These are phyloP conservation scores for Xylaria sp. DNA, from an alignment of 2,329 filamentous ascomycete genomes.

Conservation along the genomic window DNA sequence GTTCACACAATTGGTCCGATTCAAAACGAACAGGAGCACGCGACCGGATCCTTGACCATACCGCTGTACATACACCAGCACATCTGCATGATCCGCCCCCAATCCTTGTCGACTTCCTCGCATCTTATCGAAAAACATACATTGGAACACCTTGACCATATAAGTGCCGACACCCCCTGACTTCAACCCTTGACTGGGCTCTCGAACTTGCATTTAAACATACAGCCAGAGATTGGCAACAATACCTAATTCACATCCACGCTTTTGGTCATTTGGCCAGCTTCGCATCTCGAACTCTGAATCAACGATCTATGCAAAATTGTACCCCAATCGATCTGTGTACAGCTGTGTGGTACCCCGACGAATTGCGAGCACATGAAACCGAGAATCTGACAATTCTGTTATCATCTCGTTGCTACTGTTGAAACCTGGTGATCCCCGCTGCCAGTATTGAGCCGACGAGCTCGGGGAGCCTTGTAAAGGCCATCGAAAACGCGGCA, in stretches of 20 bases:
- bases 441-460: conserved; percentile 15
- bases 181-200: conserved; percentile 6
- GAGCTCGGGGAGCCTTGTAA: conserved; percentile 18
- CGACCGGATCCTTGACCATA: conserved; percentile 24
- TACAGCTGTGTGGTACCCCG: conserved; percentile 1
- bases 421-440: conserved; percentile 14
- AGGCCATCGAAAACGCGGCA: conserved; percentile 25
- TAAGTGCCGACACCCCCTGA: conserved; percentile 18
- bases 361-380: conserved; percentile 15
- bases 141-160: conserved; percentile 4
- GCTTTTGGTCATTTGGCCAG: not conserved
- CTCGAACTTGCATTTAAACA: conserved; percentile 4
- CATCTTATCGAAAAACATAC: conserved; percentile 9
- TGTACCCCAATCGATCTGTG: not conserved
- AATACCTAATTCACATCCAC: not conserved
- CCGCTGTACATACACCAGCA: conserved; percentile 28
- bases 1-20: conserved; percentile 7
- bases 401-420: not conserved
- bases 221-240: conserved; percentile 1
- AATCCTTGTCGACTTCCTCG: conserved; percentile 29
- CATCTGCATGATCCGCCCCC: conserved; percentile 35
- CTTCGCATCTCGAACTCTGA: not conserved
- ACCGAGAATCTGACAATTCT: not conserved
- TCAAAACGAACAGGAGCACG: conserved; percentile 17
- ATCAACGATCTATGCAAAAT: not conserved